Evolutionary conservation across 169 alveolate genomes (phyloP).

Genomic region (Plasmodium fragile): DNA sequence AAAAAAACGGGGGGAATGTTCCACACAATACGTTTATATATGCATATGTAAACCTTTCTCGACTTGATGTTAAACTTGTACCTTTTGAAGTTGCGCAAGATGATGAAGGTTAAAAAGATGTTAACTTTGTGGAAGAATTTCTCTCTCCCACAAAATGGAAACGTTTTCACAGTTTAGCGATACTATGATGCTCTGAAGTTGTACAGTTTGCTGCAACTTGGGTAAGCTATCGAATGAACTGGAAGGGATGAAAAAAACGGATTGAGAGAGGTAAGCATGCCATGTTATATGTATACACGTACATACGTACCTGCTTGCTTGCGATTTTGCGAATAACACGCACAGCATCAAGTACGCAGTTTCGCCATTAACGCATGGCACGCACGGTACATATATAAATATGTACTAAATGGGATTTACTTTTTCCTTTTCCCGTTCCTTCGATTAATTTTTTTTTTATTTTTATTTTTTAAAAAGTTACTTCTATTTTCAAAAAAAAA

Average conservation of each 20-base stretch:
- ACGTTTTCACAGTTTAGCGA: background rate
- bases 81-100: background rate
- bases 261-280: background rate
- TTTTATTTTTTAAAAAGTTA: background rate
- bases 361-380: background rate
- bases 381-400: background rate
- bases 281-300: background rate
- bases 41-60: background rate
- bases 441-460: background rate
- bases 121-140: background rate
- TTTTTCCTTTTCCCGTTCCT: background rate
- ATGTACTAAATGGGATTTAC: slow-evolving; percentile 3
- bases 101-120: background rate
- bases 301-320: background rate
- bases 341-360: background rate
- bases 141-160: background rate
- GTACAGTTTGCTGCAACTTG: background rate
- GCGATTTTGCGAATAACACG: background rate
- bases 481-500: slow-evolving; percentile 2
- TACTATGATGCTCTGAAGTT: background rate
- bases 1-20: background rate
- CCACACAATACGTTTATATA: background rate
- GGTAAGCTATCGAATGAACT: slow-evolving; percentile 17
- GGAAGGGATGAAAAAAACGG: background rate
- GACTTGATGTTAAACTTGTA: background rate